A percentile compares a stretch with the other conserved stretches of the same genome.
Conservation (phyloP, 2,329 filamentous ascomycete genomes). For the Orbilia javanica region DNA sequence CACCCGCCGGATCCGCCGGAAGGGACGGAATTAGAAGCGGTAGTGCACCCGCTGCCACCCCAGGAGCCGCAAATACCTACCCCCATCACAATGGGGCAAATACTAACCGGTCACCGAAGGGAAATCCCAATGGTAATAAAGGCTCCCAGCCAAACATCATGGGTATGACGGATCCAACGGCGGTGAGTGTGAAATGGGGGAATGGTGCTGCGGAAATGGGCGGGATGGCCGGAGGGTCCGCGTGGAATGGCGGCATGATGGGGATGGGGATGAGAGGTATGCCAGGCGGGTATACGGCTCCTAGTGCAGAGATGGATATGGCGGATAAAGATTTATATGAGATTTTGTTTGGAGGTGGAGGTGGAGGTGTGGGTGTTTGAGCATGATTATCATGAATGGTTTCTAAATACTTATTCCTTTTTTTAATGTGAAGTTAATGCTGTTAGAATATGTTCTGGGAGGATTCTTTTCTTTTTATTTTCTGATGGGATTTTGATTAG, state of each 20-base stretch:
- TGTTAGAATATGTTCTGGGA: background rate
- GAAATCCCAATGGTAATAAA: conserved; percentile 13
- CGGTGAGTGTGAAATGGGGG: conserved; percentile 54
- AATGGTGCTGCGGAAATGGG: conserved; percentile 31
- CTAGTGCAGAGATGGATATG: conserved; percentile 54
- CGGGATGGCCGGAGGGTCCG: conserved; percentile 17
- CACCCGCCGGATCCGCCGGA: conserved; percentile 19
- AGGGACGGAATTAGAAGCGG: conserved; percentile 39
- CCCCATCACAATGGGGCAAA: conserved; percentile 35
- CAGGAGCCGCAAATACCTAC: conserved; percentile 14
- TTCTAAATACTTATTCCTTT: background rate
- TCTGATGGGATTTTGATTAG: background rate
- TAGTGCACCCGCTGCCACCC: conserved; percentile 53
- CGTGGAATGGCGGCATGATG: conserved; percentile 31
- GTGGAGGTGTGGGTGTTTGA: conserved; percentile 6
- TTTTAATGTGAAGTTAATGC: background rate
- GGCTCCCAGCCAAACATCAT: conserved; percentile 37
- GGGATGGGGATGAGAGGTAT: conserved; percentile 54
- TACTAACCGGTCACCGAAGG: conserved; percentile 39
- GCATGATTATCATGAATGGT: background rate
- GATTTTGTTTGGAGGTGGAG: conserved; percentile 48
- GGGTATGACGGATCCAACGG: conserved; percentile 52
- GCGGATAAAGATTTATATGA: conserved; percentile 57
- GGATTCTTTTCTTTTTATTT: background rate
- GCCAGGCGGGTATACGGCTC: conserved; percentile 37